These are phyloP conservation scores for Gnetum montanum DNA, from an alignment of 75 land plant species.

Conservation along the genomic window DNA sequence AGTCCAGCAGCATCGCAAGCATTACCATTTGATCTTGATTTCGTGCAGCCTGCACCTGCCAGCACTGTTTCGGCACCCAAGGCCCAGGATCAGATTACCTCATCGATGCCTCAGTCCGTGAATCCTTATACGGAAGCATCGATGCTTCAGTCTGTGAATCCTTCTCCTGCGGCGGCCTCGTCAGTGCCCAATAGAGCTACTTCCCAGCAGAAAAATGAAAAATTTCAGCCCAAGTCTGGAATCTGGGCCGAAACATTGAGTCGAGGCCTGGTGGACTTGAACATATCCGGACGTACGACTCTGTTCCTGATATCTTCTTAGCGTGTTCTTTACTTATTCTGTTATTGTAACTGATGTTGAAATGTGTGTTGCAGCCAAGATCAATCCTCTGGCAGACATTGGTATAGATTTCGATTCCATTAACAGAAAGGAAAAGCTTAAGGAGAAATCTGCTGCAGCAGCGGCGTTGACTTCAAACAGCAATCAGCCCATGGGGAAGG, in stretches of 20 bases:
- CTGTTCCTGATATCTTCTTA: not conserved
- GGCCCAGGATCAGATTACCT: constrained; percentile 1
- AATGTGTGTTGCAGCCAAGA: constrained; percentile 52
- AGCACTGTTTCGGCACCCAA: not conserved
- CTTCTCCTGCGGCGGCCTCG: not conserved
- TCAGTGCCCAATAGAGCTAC: too few relatives aligned
- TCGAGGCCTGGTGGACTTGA: constrained; percentile 70
- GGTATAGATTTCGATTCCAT: constrained; percentile 83
- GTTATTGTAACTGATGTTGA: not conserved
- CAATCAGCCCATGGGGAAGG: constrained; percentile 66
- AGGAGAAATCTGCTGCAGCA: constrained; percentile 30
- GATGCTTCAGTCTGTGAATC: constrained; percentile 4
- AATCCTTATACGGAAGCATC: not conserved
- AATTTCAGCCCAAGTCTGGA: constrained; percentile 65
- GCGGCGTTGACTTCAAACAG: constrained; percentile 21
- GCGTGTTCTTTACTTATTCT: not conserved
- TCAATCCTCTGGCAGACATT: constrained; percentile 76
- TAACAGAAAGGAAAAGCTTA: constrained; percentile 53
- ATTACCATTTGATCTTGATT: constrained; percentile 27
- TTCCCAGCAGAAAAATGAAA: constrained; percentile 19
- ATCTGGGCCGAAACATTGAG: constrained; percentile 86
- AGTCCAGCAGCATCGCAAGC: constrained; percentile 5
- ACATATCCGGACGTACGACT: constrained; percentile 76
- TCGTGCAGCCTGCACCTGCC: constrained; percentile 19
- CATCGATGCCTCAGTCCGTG: not conserved